These are phyloP conservation scores for Alloascoidea africana DNA, from an alignment of 805 yeast genomes.

Conservation along the genomic window DNA sequence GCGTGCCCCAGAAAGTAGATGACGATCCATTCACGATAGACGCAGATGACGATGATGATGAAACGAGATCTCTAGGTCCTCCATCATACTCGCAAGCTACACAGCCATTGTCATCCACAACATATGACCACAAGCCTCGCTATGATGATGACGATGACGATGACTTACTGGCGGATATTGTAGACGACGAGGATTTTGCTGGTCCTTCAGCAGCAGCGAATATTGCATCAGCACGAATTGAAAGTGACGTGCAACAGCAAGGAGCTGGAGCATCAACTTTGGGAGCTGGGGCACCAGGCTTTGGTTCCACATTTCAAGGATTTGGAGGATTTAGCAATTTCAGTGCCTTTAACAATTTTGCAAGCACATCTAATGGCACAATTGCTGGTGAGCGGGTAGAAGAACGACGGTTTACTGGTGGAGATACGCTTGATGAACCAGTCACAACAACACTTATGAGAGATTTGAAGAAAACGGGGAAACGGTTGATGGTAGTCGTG, in stretches of 20 bases:
- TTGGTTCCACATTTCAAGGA: no score
- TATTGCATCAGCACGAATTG: no score
- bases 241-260: no score
- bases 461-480: conserved; percentile 28
- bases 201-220: no score
- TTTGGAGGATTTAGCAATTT: neutral
- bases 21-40: conserved; percentile 1
- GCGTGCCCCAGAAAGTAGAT: neutral
- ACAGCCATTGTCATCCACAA: no score
- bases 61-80: no score
- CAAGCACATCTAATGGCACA: no score
- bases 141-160: neutral
- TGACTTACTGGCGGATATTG: conserved; percentile 1
- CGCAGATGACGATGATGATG: neutral
- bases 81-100: no score
- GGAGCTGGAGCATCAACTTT: no score
- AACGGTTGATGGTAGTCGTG: conserved; percentile 25
- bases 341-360: neutral
- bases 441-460: conserved; percentile 37
- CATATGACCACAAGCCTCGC: no score
- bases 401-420: conserved; percentile 46
- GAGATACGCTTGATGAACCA: conserved; percentile 63
- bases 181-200: no score
- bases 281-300: neutral
- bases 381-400: conserved; percentile 17